Base-by-base conservation (phyloP, 768 basidiomycete genomes). In the Neoboletus subvelutipes region DNA sequence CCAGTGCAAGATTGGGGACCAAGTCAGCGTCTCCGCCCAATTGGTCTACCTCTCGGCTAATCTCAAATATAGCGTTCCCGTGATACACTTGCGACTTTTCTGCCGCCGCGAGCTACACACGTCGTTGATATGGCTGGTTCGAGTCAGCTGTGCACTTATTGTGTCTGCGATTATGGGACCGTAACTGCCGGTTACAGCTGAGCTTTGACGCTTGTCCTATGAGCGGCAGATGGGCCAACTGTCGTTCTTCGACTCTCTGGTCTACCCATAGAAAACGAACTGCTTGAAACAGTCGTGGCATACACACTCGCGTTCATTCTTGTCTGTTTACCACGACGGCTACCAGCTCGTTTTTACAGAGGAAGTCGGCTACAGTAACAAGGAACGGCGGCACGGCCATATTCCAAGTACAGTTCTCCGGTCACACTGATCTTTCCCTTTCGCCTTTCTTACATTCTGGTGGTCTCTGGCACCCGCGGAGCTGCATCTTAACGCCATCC, bases 61-160 rank as follows among this genome's bases (percentile, higher is more conserved):
- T 26, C 41, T 26, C 45, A 52, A 45, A 48, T 24, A 40, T 39
- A 39, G n/a, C 37, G 6, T 33, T 40, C 12, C 40, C 39, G 40
- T 10, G 15, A 22, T 56, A 29, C 36, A 45, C 34, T 36, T 24
- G 9, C 43, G 34, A 15, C 9, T 26, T n/a, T n/a, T 39, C 9
- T 29, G 5, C n/a, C 39, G 55, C 51, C 49, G 45, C 50, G 45
- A 52, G 61, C 48, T 52, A 58, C 56, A 17, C 3, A 8, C 2
- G 6, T 11, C 34, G 53, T 49, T 31, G 45, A 40, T 48, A 51
- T 28, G 31, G 11, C 45, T 49, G 11, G 37, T 20, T 56, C 12
- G 9, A 46, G 34, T 31, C 29, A 36, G 17, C 46, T 31, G 34
- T 59, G 42, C 11, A 12, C 13, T 9, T 8, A 18, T 28, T 3